phyloP scores from a whole-genome alignment of 2,329 filamentous ascomycete species.

The Paraphaeosphaeria minitans region DNA sequence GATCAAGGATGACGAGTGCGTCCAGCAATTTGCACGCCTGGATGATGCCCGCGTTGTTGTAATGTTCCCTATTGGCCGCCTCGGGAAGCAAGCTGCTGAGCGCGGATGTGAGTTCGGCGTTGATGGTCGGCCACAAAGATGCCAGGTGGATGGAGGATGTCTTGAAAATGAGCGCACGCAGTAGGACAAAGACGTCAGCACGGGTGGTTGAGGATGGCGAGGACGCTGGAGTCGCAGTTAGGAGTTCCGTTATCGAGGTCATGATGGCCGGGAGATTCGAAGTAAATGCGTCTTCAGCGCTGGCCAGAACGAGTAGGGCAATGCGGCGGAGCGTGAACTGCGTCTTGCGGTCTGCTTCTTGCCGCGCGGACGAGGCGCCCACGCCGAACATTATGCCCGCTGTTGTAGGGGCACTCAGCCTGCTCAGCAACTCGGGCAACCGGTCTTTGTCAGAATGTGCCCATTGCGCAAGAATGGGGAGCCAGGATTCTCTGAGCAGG shows the following conservation, averaged over 20 bases:
- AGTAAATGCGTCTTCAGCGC: conserved; percentile 78
- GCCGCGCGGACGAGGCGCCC: conserved; percentile 86
- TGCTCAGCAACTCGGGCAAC: conserved; percentile 77
- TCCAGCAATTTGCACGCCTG: conserved; percentile 96
- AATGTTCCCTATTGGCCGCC: conserved; percentile 72
- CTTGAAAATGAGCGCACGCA: conserved; percentile 80
- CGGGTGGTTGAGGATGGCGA: conserved; percentile 90
- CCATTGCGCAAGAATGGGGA: conserved; percentile 85
- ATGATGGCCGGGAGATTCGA: conserved; percentile 73
- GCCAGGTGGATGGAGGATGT: conserved; percentile 80
- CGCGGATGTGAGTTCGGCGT: conserved; percentile 80
- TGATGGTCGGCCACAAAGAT: conserved; percentile 87
- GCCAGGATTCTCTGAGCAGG: conserved; percentile 76
- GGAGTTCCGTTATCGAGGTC: conserved; percentile 84
- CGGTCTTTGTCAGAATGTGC: conserved; percentile 84
- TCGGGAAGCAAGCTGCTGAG: conserved; percentile 75
- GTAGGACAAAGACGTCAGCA: conserved; percentile 86
- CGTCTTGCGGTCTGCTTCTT: conserved; percentile 93
- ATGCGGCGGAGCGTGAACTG: conserved; percentile 88
- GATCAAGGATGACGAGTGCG: conserved; percentile 80
- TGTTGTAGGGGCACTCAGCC: conserved; percentile 82
- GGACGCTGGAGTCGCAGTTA: conserved; percentile 81
- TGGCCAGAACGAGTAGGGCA: conserved; percentile 77
- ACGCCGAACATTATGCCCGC: conserved; percentile 99
- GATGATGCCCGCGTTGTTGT: conserved; percentile 75